Evolutionary conservation across 371 early-diverging fungal species (phyloP).

Genomic region (Rhizopus microsporus): DNA sequence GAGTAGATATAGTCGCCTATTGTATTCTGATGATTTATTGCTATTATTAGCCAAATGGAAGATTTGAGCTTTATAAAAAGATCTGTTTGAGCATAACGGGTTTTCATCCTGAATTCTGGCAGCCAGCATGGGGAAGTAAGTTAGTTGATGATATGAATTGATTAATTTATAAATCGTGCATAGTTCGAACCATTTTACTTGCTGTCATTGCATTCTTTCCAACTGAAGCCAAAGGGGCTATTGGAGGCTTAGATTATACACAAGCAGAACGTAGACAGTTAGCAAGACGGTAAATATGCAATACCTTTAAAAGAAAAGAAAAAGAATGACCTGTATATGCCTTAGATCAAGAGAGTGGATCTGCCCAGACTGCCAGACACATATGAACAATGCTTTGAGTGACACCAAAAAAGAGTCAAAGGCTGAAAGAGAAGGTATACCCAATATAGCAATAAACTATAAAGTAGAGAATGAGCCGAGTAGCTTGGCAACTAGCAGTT

Average conservation of each 20-base stretch:
- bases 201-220: conserved; percentile 83
- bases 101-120: conserved; percentile 93
- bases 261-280: conserved; percentile 64
- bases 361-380: conserved; percentile 29
- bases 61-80: conserved; percentile 89
- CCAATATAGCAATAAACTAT: conserved; percentile 25
- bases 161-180: background rate
- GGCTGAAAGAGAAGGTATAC: conserved; percentile 18
- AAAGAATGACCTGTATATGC: background rate
- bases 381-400: conserved; percentile 26
- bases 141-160: background rate
- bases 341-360: conserved; percentile 33
- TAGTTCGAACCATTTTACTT: conserved; percentile 82
- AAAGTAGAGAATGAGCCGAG: background rate
- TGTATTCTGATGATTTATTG: background rate
- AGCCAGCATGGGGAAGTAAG: conserved; percentile 90
- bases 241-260: conserved; percentile 82
- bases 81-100: conserved; percentile 93
- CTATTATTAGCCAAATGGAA: conserved; percentile 71
- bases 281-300: conserved; percentile 58
- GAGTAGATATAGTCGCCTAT: conserved; percentile 11
- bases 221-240: conserved; percentile 76
- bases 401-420: conserved; percentile 14
- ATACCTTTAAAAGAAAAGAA: background rate
- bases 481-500: no score